Evolutionary conservation across 495 filamentous ascomycete genomes (phyloP).

Genomic region (Talaromyces liani): DNA sequence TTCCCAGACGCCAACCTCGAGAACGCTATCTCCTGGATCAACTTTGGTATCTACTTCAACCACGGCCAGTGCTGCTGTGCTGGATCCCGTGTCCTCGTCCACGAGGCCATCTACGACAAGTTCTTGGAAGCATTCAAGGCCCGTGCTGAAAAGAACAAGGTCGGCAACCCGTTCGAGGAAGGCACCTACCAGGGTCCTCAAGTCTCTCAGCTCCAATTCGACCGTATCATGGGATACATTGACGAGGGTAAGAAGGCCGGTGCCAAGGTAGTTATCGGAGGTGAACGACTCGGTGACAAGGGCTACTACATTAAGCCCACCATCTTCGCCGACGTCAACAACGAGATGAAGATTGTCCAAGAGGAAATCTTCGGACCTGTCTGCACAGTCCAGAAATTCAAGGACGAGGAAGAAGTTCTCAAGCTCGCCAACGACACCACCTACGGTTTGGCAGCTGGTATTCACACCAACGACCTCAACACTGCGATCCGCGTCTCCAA

Average conservation of each 20-base stretch:
- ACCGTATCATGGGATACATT: constrained; percentile 98
- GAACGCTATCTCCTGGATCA: constrained; percentile 94
- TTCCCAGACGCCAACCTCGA: constrained; percentile 95
- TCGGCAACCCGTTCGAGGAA: constrained; percentile 83
- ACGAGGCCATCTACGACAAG: constrained; percentile 93
- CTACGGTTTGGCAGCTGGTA: constrained; percentile 79
- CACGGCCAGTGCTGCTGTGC: constrained; percentile 99
- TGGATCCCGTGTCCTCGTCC: constrained; percentile 91
- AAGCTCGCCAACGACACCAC: constrained; percentile 70
- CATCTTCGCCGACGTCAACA: constrained; percentile 83
- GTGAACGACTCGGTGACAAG: constrained; percentile 79
- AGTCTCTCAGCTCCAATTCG: constrained; percentile 89
- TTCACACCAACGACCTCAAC: constrained; percentile 91
- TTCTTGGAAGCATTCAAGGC: constrained; percentile 84
- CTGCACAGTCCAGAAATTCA: constrained; percentile 90
- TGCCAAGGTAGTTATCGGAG: constrained; percentile 78
- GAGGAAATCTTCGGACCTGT: constrained; percentile 99
- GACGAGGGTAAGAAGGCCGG: constrained; percentile 80
- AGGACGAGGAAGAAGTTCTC: constrained; percentile 78
- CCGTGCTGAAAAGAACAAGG: constrained; percentile 71
- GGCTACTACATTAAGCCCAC: constrained; percentile 98
- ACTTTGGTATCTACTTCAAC: constrained; percentile 99
- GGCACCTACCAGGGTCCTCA: constrained; percentile 97
- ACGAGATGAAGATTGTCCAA: constrained; percentile 96
- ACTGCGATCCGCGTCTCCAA: constrained; percentile 87